Conservation (phyloP, 2,329 filamentous ascomycete genomes). For the Aspergillus piperis region DNA sequence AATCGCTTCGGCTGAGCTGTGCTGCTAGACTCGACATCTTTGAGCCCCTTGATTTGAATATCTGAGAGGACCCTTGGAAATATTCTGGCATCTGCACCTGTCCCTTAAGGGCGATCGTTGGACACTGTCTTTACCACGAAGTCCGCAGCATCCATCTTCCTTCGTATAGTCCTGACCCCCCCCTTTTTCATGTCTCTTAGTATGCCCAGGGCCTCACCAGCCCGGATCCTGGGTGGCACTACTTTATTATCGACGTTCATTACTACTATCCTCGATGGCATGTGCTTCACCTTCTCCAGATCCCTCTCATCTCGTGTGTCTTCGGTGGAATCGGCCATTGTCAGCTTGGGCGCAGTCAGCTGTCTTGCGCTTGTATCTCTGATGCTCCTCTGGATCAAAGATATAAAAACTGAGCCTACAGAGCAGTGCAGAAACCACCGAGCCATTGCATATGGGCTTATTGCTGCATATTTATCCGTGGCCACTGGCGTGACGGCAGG, state of each 20-base stretch:
- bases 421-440: constrained; percentile 23
- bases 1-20: neutral
- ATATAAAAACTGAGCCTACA: constrained; percentile 16
- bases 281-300: constrained; percentile 29
- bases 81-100: neutral
- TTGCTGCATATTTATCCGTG: constrained; percentile 30
- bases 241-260: constrained; percentile 28
- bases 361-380: constrained; percentile 25
- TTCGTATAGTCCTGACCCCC: neutral
- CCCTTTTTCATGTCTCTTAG: neutral
- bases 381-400: constrained; percentile 22
- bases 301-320: constrained; percentile 17
- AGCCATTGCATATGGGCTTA: constrained; percentile 18
- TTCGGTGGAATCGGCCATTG: constrained; percentile 26
- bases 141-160: neutral
- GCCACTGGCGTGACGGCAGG: constrained; percentile 31
- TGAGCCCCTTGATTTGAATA: neutral
- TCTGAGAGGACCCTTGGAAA: neutral
- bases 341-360: constrained; percentile 29
- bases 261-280: constrained; percentile 31
- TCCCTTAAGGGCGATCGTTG: neutral
- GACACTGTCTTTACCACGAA: neutral
- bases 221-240: constrained; percentile 28
- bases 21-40: neutral
- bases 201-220: constrained; percentile 14